Base-by-base conservation (phyloP, 2,329 filamentous ascomycete genomes). In the Sarocladium kiliense region DNA sequence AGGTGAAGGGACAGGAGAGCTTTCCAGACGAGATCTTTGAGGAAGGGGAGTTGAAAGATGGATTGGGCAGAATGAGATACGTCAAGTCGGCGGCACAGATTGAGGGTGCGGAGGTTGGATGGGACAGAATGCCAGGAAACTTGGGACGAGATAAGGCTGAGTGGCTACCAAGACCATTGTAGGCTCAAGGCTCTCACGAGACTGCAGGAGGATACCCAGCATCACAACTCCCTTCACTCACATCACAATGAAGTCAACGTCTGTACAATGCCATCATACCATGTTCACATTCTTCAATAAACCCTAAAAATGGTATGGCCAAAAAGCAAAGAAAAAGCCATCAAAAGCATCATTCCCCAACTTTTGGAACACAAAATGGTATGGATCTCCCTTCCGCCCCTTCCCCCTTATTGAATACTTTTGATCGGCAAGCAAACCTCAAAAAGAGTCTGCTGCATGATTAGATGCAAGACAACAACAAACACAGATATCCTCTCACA, bases 1-100 rank as follows among this genome's bases (percentile, higher is more conserved):
- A 72, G 14, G 27, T 36, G 3, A 36, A 4, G 5, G 47, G 47
- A 19, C 47, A 9, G 21, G 18, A 34, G 26, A 14, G n/a, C n/a
- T 51, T 51, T 11, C 47, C 47, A n/a, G 30, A 19, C 6, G 47
- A 51, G 30, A 36, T 51, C 3, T 51, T 51, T 18, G 47, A 51
- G 30, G 47, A 34, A 27, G 23, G 30, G 30, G 27, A 51, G n/a
- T n/a, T 36, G 30, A n/a, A 32, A n/a, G 47, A 51, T n/a, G 30
- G 30, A 2, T 9, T 47, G 44, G 47, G 47, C 4, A 51, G 5
- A 27, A 51, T 51, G 47, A 51, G 27, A n/a, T 51, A 32, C 21
- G 47, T 51, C 6, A 34, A 34, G n/a, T 26, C 47, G 18, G 47
- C 47, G 3, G 47, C 11, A 25, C 19, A 12, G 27, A 21, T 51